A percentile compares a stretch with the other conserved stretches of the same genome.
Evolutionary conservation across 192 early-diverging fungal species (phyloP).

Genomic region (Entomortierella chlamydospora): DNA sequence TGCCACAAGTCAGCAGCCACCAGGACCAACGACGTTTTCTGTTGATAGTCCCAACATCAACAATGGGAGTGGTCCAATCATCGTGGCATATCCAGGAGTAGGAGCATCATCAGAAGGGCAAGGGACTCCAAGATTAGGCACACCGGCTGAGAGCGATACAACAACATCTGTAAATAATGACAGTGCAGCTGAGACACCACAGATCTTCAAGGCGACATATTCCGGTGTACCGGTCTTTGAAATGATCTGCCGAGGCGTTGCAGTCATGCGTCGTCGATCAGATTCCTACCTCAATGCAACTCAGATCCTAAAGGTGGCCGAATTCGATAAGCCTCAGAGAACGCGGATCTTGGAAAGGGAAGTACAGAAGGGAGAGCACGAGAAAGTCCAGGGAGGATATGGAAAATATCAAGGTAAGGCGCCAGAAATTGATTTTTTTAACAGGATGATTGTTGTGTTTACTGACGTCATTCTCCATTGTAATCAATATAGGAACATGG

Average conservation of each 20-base stretch:
- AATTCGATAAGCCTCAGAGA: slow-evolving; percentile 91
- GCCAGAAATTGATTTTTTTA: background rate
- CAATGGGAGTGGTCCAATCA: background rate
- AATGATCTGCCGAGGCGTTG: slow-evolving; percentile 76
- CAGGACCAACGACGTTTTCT: background rate
- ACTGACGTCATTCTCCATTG: background rate
- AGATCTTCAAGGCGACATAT: slow-evolving; percentile 91
- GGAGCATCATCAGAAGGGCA: background rate
- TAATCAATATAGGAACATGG: slow-evolving; percentile 66
- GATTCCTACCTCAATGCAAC: slow-evolving; percentile 98
- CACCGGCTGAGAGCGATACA: background rate
- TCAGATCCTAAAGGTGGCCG: slow-evolving; percentile 97
- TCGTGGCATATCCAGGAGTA: background rate
- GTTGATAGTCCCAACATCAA: background rate
- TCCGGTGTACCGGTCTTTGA: slow-evolving; percentile 97
- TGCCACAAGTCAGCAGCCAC: too few species aligned
- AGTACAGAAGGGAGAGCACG: slow-evolving; percentile 86
- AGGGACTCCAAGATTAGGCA: background rate
- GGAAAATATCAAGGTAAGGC: slow-evolving; percentile 96
- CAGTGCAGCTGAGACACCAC: background rate
- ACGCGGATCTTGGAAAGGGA: slow-evolving; percentile 96
- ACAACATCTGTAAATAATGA: background rate
- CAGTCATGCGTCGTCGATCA: slow-evolving; percentile 78
- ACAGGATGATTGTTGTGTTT: too few species aligned
- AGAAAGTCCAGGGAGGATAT: slow-evolving; percentile 98